Percentiles rank a stretch among this genome's conserved stretches.
Conservation (phyloP, 495 filamentous ascomycete genomes). For the Aspergillus hancockii region DNA sequence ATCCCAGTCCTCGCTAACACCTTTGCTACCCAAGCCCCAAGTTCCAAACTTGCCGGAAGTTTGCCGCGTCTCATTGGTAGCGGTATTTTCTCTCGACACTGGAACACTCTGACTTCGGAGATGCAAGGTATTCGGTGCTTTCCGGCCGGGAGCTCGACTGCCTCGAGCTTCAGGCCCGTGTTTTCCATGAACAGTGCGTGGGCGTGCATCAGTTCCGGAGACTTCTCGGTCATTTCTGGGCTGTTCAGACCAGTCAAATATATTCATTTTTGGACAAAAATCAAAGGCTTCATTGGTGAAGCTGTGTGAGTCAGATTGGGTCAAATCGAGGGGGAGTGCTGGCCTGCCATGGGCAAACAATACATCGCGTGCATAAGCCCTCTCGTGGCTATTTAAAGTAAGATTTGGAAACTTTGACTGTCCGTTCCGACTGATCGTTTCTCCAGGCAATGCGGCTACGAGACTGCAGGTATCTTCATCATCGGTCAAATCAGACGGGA, state of each 20-base stretch:
- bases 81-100: slow-evolving; percentile 63
- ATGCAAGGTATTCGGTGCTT: slow-evolving; percentile 75
- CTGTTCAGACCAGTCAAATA: slow-evolving; percentile 89
- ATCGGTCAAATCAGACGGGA: slow-evolving; percentile 29
- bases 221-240: slow-evolving; percentile 51
- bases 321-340: slow-evolving; percentile 4
- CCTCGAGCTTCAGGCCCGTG: slow-evolving; percentile 72
- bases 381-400: background rate
- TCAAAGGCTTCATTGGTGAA: slow-evolving; percentile 17
- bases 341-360: background rate
- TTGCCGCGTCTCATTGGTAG: slow-evolving; percentile 55
- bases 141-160: slow-evolving; percentile 71
- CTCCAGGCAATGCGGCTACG: slow-evolving; percentile 35
- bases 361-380: background rate
- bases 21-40: slow-evolving; percentile 84
- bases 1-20: slow-evolving; percentile 80
- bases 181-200: slow-evolving; percentile 89
- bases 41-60: slow-evolving; percentile 80
- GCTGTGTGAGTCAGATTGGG: slow-evolving; percentile 11
- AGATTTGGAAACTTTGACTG: slow-evolving; percentile 1
- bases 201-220: slow-evolving; percentile 61
- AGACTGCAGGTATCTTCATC: slow-evolving; percentile 35
- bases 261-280: slow-evolving; percentile 41
- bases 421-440: slow-evolving; percentile 16
- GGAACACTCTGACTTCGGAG: slow-evolving; percentile 96